These are phyloP conservation scores for Pyrus bretschneideri DNA, from an alignment of 306 rosid genomes.

Conservation along the genomic window DNA sequence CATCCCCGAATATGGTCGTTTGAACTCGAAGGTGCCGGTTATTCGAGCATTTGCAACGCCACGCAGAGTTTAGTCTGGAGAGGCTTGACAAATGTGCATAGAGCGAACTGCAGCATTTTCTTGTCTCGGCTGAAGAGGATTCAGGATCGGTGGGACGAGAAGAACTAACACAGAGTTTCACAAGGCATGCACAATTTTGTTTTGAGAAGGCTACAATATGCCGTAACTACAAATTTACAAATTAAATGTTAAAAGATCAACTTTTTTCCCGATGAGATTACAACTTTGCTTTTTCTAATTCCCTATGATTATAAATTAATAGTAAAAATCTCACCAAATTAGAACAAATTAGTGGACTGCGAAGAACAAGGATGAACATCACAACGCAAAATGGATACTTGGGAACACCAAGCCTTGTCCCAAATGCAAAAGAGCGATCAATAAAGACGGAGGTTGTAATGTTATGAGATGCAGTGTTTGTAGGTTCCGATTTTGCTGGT, in stretches of 20 bases:
- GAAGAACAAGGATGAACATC: background rate
- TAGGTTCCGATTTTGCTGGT: background rate
- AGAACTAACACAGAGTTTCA: too few relatives aligned
- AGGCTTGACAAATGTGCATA: constrained; percentile 3
- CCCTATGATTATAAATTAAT: too few relatives aligned
- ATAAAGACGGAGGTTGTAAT: constrained; percentile 1
- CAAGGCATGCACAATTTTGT: too few relatives aligned
- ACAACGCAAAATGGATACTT: background rate
- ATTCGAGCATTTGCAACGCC: background rate
- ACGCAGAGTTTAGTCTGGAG: background rate
- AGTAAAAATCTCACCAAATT: too few relatives aligned
- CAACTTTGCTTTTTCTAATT: too few relatives aligned
- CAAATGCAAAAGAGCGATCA: background rate
- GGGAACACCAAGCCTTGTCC: constrained; percentile 3
- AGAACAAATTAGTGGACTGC: background rate
- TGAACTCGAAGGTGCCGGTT: background rate
- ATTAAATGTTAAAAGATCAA: too few relatives aligned
- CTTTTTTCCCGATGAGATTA: too few relatives aligned
- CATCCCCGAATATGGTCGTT: background rate
- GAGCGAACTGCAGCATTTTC: background rate
- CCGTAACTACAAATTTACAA: too few relatives aligned
- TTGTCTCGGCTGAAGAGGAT: too few relatives aligned
- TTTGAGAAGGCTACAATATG: too few relatives aligned
- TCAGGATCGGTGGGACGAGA: too few relatives aligned
- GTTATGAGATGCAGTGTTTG: background rate